Conservation (phyloP, 164 flowering plant species). For the Nymphaea thermarum region DNA sequence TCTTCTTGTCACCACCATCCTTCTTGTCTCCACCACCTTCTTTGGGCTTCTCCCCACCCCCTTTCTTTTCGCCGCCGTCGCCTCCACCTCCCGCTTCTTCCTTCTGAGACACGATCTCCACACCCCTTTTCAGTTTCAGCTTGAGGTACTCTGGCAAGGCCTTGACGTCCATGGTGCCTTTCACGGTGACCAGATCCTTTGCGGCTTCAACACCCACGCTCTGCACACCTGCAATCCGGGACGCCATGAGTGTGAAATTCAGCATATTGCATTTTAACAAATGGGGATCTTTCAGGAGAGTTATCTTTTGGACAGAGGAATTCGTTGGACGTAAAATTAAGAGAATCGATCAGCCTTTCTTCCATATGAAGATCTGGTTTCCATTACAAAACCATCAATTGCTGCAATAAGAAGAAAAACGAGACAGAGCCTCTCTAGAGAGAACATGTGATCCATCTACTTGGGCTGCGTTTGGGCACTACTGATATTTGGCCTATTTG, state of each 20-base stretch:
- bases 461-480: no score
- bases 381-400: no score
- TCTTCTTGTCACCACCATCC: constrained; percentile 7
- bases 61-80: constrained; percentile 4
- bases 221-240: constrained; percentile 43
- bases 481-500: no score
- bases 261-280: no score
- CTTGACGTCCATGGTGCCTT: constrained; percentile 62
- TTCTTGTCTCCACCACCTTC: constrained; percentile 4
- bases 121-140: constrained; percentile 41
- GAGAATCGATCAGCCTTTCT: no score
- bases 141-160: constrained; percentile 29
- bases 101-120: constrained; percentile 55
- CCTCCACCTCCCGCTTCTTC: constrained; percentile 11
- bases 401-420: no score
- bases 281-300: no score
- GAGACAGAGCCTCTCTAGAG: no score
- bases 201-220: constrained; percentile 27
- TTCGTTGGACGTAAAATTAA: no score
- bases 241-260: background rate
- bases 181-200: constrained; percentile 62
- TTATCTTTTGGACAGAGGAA: no score
- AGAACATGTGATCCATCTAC: no score
- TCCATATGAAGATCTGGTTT: no score
- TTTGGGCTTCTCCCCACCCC: constrained; percentile 6